Conservation (phyloP, 73 alveolate genomes). For the Symbiodinium natans region DNA sequence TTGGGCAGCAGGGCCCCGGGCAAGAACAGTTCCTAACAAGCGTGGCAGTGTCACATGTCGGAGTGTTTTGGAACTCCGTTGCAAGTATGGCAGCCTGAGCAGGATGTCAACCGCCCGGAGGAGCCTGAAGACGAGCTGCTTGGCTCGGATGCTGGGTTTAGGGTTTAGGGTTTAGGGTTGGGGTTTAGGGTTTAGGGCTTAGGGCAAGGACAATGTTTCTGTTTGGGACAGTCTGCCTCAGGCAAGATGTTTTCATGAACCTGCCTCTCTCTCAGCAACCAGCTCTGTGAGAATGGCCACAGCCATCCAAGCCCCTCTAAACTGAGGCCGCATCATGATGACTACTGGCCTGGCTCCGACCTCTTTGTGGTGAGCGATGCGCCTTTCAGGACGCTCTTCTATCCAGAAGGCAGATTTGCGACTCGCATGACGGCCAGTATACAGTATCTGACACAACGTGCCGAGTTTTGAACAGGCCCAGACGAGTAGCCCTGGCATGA, state of each 20-base stretch:
- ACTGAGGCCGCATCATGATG: constrained; percentile 87
- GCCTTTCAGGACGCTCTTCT: constrained; percentile 61
- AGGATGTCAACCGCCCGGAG: constrained; percentile 58
- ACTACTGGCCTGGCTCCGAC: constrained; percentile 90
- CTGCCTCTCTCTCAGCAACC: background rate
- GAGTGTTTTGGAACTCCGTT: background rate
- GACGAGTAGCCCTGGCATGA: constrained; percentile 35
- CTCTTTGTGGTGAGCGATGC: constrained; percentile 87
- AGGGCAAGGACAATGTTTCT: no score
- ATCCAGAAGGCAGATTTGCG: constrained; percentile 46
- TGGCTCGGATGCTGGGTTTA: no score
- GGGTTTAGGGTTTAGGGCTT: no score
- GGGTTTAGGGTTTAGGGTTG: no score
- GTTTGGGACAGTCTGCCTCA: no score
- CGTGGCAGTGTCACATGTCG: background rate
- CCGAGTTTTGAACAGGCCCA: constrained; percentile 14
- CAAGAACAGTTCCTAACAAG: background rate
- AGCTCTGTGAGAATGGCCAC: background rate
- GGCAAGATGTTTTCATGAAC: constrained; percentile 88
- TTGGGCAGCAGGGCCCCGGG: no score
- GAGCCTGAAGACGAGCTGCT: constrained; percentile 72
- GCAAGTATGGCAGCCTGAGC: background rate
- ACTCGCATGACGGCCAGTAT: background rate
- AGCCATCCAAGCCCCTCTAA: background rate
- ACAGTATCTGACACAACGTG: background rate